phyloP scores from a whole-genome alignment of 2,329 filamentous ascomycete genomes.

The Macroventuria anomochaeta region DNA sequence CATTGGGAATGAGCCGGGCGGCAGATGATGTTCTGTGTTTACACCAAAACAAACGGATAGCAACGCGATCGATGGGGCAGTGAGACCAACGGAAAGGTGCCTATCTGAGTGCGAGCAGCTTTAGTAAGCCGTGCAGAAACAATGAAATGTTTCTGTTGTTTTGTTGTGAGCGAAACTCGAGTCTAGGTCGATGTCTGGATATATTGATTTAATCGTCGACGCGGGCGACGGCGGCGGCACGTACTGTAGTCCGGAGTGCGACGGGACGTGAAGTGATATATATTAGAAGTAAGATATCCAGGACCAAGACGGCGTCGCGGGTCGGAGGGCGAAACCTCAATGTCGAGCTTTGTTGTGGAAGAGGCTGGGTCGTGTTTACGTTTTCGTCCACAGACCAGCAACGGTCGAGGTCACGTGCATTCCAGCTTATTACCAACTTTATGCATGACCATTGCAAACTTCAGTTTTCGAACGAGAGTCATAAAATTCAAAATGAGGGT shows the following conservation, averaged over 20 bases:
- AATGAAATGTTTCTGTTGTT: slow-evolving; percentile 24
- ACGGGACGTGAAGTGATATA: slow-evolving; percentile 18
- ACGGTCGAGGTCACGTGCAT: slow-evolving; percentile 4
- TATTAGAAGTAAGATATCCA: slow-evolving; percentile 24
- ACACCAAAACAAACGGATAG: slow-evolving; percentile 42
- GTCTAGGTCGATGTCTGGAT: background rate
- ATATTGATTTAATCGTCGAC: slow-evolving; percentile 5
- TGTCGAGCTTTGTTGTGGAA: slow-evolving; percentile 35
- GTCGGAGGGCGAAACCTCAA: slow-evolving; percentile 25
- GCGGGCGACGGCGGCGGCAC: slow-evolving; percentile 19
- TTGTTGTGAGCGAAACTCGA: slow-evolving; percentile 13
- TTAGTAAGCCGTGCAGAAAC: background rate
- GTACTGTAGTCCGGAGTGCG: slow-evolving; percentile 13
- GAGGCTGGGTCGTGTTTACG: slow-evolving; percentile 21
- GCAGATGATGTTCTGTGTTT: slow-evolving; percentile 34
- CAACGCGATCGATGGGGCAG: slow-evolving; percentile 19
- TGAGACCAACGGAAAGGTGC: background rate
- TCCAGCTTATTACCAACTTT: background rate
- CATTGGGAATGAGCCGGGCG: slow-evolving; percentile 37
- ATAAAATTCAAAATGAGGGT: background rate
- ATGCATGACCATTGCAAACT: background rate
- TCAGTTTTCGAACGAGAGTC: background rate
- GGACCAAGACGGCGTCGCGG: slow-evolving; percentile 27
- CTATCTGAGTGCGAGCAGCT: background rate
- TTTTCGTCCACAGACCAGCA: slow-evolving; percentile 4